phyloP scores from a whole-genome alignment of 2,329 filamentous ascomycete species.

The Verticillium dahliae region DNA sequence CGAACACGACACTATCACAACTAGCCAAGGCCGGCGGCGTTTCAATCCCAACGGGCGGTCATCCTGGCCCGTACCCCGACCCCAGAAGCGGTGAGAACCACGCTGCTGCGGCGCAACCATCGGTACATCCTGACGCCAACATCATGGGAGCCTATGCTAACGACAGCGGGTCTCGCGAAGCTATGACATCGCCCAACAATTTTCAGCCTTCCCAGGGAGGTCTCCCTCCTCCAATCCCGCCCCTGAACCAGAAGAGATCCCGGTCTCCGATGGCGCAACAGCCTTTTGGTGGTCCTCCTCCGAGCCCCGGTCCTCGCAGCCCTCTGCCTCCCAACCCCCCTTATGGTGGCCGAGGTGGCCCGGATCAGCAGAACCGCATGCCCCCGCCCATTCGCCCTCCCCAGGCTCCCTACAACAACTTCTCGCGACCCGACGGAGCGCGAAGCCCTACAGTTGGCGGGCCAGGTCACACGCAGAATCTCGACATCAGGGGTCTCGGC shows the following conservation, averaged over 20 bases:
- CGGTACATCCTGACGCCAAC: slow-evolving; percentile 45
- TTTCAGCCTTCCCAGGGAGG: slow-evolving; percentile 27
- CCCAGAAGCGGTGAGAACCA: slow-evolving; percentile 24
- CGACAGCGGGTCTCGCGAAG: slow-evolving; percentile 46
- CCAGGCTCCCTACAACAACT: slow-evolving; percentile 12
- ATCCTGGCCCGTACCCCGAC: slow-evolving; percentile 18
- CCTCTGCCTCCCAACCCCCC: slow-evolving; percentile 22
- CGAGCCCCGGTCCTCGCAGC: slow-evolving; percentile 23
- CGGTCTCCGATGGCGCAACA: slow-evolving; percentile 36
- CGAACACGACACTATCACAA: slow-evolving; percentile 72
- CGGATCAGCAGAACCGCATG: not conserved
- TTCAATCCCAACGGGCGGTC: slow-evolving; percentile 29
- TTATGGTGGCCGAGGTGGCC: not conserved
- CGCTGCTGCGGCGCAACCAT: slow-evolving; percentile 18
- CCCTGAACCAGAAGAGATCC: slow-evolving; percentile 32
- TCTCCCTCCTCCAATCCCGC: slow-evolving; percentile 33
- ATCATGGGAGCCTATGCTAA: slow-evolving; percentile 48
- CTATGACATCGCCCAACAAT: slow-evolving; percentile 31
- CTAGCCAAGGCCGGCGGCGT: slow-evolving; percentile 63
- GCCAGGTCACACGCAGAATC: slow-evolving; percentile 7
- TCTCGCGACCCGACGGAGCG: slow-evolving; percentile 10
- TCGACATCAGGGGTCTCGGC: slow-evolving; percentile 16
- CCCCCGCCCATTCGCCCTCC: slow-evolving; percentile 6
- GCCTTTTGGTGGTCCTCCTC: slow-evolving; percentile 19
- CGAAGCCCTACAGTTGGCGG: slow-evolving; percentile 9